phyloP scores from a whole-genome alignment of 2,329 filamentous ascomycete species.

The Trichoderma sp. region DNA sequence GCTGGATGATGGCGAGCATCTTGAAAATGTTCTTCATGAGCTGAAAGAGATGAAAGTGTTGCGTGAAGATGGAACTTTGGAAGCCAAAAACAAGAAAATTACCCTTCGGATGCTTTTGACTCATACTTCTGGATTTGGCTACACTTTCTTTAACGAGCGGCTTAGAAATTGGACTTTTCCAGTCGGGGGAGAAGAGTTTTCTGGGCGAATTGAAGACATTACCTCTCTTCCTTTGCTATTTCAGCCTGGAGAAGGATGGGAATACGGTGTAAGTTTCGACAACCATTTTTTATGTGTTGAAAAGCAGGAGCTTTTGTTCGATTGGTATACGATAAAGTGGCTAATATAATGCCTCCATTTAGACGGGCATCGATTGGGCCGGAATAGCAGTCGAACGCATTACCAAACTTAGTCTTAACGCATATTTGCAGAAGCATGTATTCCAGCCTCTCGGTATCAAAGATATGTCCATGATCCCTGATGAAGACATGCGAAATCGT shows the following conservation, averaged over 20 bases:
- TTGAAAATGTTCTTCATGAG: not conserved
- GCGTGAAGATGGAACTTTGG: not conserved
- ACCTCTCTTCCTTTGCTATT: not conserved
- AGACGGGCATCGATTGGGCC: conserved; percentile 3
- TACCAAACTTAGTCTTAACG: not conserved
- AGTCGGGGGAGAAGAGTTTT: not conserved
- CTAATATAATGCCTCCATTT: not conserved
- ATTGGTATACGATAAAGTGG: not conserved
- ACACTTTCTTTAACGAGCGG: not conserved
- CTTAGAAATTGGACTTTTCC: conserved; percentile 3
- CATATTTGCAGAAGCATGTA: not conserved
- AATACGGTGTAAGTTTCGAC: not conserved
- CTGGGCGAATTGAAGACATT: not conserved
- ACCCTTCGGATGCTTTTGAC: conserved; percentile 7
- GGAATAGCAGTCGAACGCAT: conserved; percentile 1
- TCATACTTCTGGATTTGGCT: conserved; percentile 8
- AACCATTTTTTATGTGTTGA: not conserved
- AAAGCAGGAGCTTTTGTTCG: too few relatives aligned
- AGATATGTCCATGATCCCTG: conserved; percentile 8
- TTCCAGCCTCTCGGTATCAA: not conserved
- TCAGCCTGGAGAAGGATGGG: conserved; percentile 5
- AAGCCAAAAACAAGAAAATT: not conserved
- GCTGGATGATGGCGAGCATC: not conserved
- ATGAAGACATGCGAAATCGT: not conserved
- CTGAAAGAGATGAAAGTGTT: not conserved